Conservation (phyloP, 2,329 filamentous ascomycete genomes). For the Didymellaceae sp. region DNA sequence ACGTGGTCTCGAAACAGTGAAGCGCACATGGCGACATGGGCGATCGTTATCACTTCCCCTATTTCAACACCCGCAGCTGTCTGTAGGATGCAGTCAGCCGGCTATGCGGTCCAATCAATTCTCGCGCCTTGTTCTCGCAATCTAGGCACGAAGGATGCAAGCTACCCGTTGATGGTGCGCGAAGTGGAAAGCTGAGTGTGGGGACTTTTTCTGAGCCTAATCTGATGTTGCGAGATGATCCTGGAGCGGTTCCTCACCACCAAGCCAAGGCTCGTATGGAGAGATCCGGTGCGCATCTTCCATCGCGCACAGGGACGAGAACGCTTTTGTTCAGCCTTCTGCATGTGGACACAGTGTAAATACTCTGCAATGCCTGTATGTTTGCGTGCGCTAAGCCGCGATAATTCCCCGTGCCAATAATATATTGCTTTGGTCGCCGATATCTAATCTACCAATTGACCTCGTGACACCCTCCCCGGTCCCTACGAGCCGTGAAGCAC, state of each 20-base stretch:
- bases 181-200: constrained; percentile 8
- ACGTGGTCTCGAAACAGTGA: constrained; percentile 17
- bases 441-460: constrained; percentile 18
- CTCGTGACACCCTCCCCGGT: constrained; percentile 12
- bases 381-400: constrained; percentile 6
- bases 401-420: constrained; percentile 30
- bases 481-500: constrained; percentile 9
- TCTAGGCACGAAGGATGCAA: constrained; percentile 4
- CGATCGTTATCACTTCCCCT: constrained; percentile 20
- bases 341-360: constrained; percentile 16
- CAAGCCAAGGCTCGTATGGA: constrained; percentile 7
- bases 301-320: neutral
- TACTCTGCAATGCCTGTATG: constrained; percentile 7
- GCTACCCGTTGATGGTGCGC: constrained; percentile 9
- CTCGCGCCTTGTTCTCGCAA: neutral
- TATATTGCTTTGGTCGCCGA: constrained; percentile 40
- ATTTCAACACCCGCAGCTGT: constrained; percentile 8
- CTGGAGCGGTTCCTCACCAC: constrained; percentile 5
- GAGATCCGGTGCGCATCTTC: constrained; percentile 6
- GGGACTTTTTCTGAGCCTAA: constrained; percentile 16
- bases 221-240: constrained; percentile 16
- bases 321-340: constrained; percentile 9
- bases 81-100: constrained; percentile 8
- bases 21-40: constrained; percentile 18
- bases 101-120: constrained; percentile 7